Evolutionary conservation across 202 grass and related monocot genomes (phyloP).

Genomic region (Musa balbisiana): DNA sequence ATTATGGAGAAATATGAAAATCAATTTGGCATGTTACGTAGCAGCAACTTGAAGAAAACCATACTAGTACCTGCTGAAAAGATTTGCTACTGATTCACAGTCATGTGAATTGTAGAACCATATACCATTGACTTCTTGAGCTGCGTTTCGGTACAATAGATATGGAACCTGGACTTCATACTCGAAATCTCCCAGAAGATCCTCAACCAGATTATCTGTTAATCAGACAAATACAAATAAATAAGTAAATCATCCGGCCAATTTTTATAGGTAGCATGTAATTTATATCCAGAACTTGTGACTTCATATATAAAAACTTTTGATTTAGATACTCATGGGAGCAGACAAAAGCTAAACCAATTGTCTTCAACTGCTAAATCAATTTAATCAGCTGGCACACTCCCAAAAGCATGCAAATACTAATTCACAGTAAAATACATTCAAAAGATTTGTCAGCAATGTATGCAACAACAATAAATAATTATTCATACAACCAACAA

Average conservation of each 20-base stretch:
- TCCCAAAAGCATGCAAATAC: background rate
- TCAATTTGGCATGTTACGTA: background rate
- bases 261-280: background rate
- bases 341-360: background rate
- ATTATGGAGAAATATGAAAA: background rate
- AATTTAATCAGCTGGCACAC: background rate
- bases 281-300: background rate
- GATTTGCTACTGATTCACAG: conserved; percentile 67
- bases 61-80: conserved; percentile 66
- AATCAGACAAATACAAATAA: background rate
- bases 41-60: background rate
- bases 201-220: conserved; percentile 95
- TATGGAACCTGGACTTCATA: conserved; percentile 92
- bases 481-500: too few species aligned
- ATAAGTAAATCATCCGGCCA: too few species aligned
- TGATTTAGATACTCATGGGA: background rate
- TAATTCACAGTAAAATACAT: too few species aligned
- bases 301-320: background rate
- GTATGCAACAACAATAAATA: too few species aligned
- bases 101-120: conserved; percentile 94
- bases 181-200: conserved; percentile 91
- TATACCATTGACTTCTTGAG: conserved; percentile 92
- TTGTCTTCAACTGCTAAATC: background rate
- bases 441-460: too few species aligned
- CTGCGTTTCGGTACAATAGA: conserved; percentile 81